Base-by-base conservation (phyloP, 805 yeast genomes). In the Lipomyces anomalus region DNA sequence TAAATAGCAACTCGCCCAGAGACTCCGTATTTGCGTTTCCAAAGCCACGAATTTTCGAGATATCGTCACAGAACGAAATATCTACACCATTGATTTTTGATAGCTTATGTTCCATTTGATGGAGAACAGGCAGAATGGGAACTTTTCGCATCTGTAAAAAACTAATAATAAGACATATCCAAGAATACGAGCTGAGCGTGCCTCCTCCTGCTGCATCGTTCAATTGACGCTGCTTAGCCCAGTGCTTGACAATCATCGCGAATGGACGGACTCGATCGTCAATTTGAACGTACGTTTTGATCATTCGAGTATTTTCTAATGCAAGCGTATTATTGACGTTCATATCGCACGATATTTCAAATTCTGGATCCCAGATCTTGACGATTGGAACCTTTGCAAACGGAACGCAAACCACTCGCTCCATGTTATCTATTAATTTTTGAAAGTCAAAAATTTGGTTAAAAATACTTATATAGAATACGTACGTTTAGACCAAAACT, bases 191-290 rank as follows among this genome's bases (percentile, higher is more conserved):
- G 11, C 59, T 48, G 28, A 57, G 40, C 4, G 61, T 57, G 6
- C 56, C 60, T 22, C 60, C 60, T 11, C 50, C 56, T 4, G 61
- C 61, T n/a, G 61, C 61, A 30, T 57, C 58, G 35, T 57, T 57
- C 17, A 57, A 46, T 21, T 20, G 46, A 7, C 61, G 53, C 30
- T 47, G 52, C 34, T 57, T 57, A 16, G 61, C 49, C 61, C 61
- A 57, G 33, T 55, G 50, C 41, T 57, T 57, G 29, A 57, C 48
- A 22, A 50, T 40, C 45, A 57, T 48, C 13, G 60, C 60, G 20
- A 57, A 38, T 16, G 55, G 51, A 4, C 60, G 53, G 4, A 57
- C 60, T 3, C 61, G 50, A 9, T 48, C 44, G 35, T 57, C 61
- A 17, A 46, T 23, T 22, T 54, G 57, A 4, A 57, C 58, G 23